These are phyloP conservation scores for Zygotorulaspora sp. DNA, from an alignment of 805 yeast genomes.

Conservation along the genomic window DNA sequence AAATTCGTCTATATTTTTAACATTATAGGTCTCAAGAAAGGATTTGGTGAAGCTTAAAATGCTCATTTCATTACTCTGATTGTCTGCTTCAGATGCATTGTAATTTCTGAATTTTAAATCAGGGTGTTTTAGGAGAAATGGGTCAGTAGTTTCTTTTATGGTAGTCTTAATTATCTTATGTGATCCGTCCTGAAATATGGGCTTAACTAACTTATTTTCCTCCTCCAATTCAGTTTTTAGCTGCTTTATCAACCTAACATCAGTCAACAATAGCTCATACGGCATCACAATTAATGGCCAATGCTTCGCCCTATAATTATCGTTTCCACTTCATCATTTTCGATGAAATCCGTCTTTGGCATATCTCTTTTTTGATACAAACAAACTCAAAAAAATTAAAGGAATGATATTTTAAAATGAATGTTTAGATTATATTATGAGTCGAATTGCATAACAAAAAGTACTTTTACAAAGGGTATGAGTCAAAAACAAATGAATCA, in stretches of 20 bases:
- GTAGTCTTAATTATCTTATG: slow-evolving; percentile 24
- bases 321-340: background rate
- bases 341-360: background rate
- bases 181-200: slow-evolving; percentile 20
- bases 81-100: background rate
- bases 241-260: slow-evolving; percentile 18
- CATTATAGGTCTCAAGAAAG: slow-evolving; percentile 4
- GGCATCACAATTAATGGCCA: slow-evolving; percentile 22
- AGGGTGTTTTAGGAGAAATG: slow-evolving; percentile 4
- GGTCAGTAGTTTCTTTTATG: slow-evolving; percentile 8
- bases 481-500: slow-evolving; percentile 13
- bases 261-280: slow-evolving; percentile 21
- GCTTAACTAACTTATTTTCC: slow-evolving; percentile 21
- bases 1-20: slow-evolving; percentile 7
- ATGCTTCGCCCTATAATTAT: too few relatives aligned
- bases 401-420: slow-evolving; percentile 1
- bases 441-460: background rate
- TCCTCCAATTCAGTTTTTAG: slow-evolving; percentile 27
- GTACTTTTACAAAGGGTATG: slow-evolving; percentile 4
- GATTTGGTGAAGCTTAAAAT: slow-evolving; percentile 10
- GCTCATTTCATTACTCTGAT: slow-evolving; percentile 3
- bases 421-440: background rate
- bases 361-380: background rate
- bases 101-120: slow-evolving; percentile 10
- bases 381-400: slow-evolving; percentile 1